These are phyloP conservation scores for Boletus reticulatus DNA, from an alignment of 768 basidiomycete species.

Conservation along the genomic window DNA sequence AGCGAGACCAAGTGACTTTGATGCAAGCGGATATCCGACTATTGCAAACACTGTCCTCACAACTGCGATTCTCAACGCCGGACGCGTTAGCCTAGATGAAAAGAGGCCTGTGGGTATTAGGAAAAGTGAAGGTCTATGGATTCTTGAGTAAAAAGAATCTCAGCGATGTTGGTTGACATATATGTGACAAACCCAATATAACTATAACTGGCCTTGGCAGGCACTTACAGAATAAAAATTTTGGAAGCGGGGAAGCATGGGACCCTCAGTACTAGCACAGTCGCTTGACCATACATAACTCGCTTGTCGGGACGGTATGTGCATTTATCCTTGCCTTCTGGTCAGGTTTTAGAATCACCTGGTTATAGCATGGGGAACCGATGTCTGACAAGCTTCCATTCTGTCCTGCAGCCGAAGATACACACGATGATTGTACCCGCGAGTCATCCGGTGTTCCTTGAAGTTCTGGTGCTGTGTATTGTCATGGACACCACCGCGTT, in stretches of 20 bases:
- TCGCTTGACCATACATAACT: too few species aligned
- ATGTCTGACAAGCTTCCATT: too few species aligned
- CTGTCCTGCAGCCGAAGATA: too few species aligned
- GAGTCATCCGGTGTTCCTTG: neutral
- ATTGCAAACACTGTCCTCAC: constrained; percentile 86
- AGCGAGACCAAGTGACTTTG: constrained; percentile 68
- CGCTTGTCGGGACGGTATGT: too few species aligned
- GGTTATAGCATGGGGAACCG: too few species aligned
- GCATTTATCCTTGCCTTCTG: too few species aligned
- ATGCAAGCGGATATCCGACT: constrained; percentile 79
- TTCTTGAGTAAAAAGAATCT: constrained; percentile 53
- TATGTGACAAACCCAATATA: too few species aligned
- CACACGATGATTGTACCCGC: neutral
- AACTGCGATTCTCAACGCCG: constrained; percentile 88
- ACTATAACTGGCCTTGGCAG: too few species aligned
- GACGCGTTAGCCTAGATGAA: constrained; percentile 87
- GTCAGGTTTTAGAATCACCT: too few species aligned
- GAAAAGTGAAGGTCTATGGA: constrained; percentile 62
- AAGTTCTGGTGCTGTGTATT: constrained; percentile 12
- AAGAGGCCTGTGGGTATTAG: constrained; percentile 79
- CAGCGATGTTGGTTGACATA: neutral
- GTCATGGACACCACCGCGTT: constrained; percentile 11
- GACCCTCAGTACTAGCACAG: too few species aligned
- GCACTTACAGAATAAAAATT: too few species aligned
- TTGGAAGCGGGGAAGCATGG: too few species aligned